Evolutionary conservation across 768 basidiomycete genomes (phyloP).

Genomic region (Leccinellum luteum): DNA sequence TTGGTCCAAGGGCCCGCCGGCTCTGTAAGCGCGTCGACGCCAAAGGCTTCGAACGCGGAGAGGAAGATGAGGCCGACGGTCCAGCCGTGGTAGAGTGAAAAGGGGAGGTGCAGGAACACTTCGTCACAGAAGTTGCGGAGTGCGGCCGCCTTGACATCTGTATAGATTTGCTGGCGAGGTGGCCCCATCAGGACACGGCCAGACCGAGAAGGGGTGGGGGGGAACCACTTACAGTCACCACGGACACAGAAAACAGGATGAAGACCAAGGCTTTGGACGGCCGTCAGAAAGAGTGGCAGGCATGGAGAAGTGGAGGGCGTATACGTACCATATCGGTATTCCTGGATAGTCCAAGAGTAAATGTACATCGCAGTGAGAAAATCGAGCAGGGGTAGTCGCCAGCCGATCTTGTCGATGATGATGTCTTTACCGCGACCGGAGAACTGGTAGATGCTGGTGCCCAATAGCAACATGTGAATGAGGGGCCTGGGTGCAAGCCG

Average conservation of each 20-base stretch:
- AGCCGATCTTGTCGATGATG: conserved; percentile 63
- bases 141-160: conserved; percentile 57
- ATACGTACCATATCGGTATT: conserved; percentile 44
- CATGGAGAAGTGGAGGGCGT: neutral
- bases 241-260: conserved; percentile 44
- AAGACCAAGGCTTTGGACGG: conserved; percentile 34
- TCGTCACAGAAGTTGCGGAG: conserved; percentile 53
- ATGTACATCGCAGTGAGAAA: conserved; percentile 65
- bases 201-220: neutral
- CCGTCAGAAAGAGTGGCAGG: conserved; percentile 10
- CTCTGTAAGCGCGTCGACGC: conserved; percentile 50
- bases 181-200: neutral
- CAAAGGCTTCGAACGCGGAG: conserved; percentile 60
- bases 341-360: conserved; percentile 53
- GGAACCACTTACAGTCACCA: conserved; percentile 42
- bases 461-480: conserved; percentile 65
- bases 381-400: conserved; percentile 61
- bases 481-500: conserved; percentile 41
- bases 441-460: conserved; percentile 63
- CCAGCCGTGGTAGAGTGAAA: conserved; percentile 69
- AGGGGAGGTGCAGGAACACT: conserved; percentile 69
- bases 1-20: conserved; percentile 59
- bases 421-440: conserved; percentile 50
- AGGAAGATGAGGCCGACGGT: conserved; percentile 50
- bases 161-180: conserved; percentile 53